Percentiles rank a stretch among this genome's conserved stretches.
Conservation (phyloP, 345 rosid genomes). For the Rhodamnia rubescens region DNA sequence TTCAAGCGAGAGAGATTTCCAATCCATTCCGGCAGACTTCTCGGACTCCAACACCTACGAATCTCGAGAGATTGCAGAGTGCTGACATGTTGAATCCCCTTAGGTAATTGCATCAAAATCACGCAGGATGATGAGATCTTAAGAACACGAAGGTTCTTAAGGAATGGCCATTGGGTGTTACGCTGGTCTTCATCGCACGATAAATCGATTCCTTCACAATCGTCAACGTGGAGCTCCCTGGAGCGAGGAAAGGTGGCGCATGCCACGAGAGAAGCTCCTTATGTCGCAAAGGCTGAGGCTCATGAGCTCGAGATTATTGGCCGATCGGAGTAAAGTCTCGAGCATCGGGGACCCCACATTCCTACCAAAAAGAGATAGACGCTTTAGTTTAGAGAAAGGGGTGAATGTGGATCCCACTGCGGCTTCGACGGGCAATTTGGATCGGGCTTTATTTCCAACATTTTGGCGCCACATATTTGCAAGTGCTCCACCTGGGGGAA, state of each 20-base stretch:
- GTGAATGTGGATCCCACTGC: not conserved
- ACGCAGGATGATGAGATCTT: rapidly evolving
- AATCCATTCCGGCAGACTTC: rapidly evolving
- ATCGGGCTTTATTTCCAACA: not conserved
- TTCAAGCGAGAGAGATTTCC: not conserved
- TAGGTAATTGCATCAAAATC: rapidly evolving
- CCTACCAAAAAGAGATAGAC: rapidly evolving
- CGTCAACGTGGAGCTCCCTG: rapidly evolving
- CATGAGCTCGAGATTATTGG: not conserved
- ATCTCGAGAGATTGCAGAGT: rapidly evolving
- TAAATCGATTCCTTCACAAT: rapidly evolving
- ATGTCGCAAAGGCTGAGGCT: rapidly evolving
- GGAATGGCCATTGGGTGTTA: rapidly evolving
- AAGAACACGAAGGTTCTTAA: rapidly evolving
- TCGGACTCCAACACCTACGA: rapidly evolving
- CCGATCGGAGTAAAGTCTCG: not conserved
- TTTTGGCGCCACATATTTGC: rapidly evolving
- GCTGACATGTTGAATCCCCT: not conserved
- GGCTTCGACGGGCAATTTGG: not conserved
- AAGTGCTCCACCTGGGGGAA: not conserved
- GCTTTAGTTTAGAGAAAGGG: not conserved
- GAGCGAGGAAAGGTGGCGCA: not conserved
- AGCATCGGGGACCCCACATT: rapidly evolving
- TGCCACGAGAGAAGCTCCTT: rapidly evolving
- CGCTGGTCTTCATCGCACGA: not conserved